Base-by-base conservation (phyloP, 2,329 filamentous ascomycete species). In the Hymenoscyphus linearis region DNA sequence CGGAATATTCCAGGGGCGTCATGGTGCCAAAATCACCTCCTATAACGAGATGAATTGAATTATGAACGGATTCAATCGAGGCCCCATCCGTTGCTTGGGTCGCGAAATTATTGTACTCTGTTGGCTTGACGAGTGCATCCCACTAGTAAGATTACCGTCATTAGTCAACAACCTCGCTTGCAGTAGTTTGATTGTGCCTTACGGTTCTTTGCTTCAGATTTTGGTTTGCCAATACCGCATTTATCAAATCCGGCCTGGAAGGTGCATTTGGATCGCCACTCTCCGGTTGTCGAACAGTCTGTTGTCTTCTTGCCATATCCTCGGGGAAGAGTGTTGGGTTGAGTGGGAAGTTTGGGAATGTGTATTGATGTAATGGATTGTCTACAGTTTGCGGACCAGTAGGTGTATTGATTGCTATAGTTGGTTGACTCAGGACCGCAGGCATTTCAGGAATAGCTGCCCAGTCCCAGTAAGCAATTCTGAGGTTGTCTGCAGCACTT, bases 1-100 rank as follows among this genome's bases (percentile, higher is more conserved):
- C 83, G 1, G 89, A 89, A 67, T 87, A 87, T 16, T 85, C 83
- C 34, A 86, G 84, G 72, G 83, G 88, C 40, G 82, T 83, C 83
- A 89, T 88, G 54, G 91, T 88, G 1, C 87, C 86, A 25, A 62
- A 58, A 4, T 62, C 61, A 26, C 75, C 76, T 14, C 76, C 76
- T 7, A 78, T 71, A 13, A 65, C 68, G 53, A 74, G 71, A 66
- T 81, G 78, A 3, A 81, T 69, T n/a, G 66, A 63, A 40, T 78
- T 77, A 65, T 81, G 79, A 26, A 78, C 74, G 25, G 68, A 71
- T 64, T 82, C 79, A 50, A 81, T 74, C 61, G 76, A 79, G 26
- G 73, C 64, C 3, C 76, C 75, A 3, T 64, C 60, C 34, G 68
- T 72, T n/a, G 71, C 68, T 57, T 71, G 74, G 10, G 76, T 77